Conservation (phyloP, 2,329 filamentous ascomycete species). For the Bipolaris cookei region DNA sequence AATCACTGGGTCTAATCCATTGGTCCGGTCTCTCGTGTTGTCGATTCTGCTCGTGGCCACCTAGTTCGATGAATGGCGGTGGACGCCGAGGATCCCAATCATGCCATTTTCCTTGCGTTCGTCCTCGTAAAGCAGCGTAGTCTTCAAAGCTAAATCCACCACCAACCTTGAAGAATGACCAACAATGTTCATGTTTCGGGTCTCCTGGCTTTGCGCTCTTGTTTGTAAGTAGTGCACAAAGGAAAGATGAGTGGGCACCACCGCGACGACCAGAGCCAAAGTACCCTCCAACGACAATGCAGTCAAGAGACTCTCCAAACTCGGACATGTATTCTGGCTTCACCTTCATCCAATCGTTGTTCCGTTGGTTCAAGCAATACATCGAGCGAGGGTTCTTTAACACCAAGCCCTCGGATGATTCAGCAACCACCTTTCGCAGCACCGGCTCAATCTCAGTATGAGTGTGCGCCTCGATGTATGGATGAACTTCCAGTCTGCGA, state of each 20-base stretch:
- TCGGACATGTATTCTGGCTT: constrained; percentile 99
- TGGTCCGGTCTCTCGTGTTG: constrained; percentile 84
- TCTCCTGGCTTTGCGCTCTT: constrained; percentile 66
- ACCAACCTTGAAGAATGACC: constrained; percentile 98
- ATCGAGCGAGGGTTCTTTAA: constrained; percentile 89
- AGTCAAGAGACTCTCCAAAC: constrained; percentile 91
- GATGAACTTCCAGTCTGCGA: constrained; percentile 82
- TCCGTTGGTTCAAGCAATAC: constrained; percentile 86
- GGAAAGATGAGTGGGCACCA: constrained; percentile 80
- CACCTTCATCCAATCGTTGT: constrained; percentile 97
- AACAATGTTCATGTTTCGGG: constrained; percentile 73
- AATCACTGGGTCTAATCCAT: constrained; percentile 91
- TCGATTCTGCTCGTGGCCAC: constrained; percentile 67
- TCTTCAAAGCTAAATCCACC: constrained; percentile 87
- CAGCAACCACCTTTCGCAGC: constrained; percentile 81
- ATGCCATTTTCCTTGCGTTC: constrained; percentile 89
- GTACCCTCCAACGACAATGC: constrained; percentile 88
- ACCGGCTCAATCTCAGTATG: constrained; percentile 77
- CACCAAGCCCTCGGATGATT: constrained; percentile 87
- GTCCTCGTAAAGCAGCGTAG: constrained; percentile 80
- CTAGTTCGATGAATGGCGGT: constrained; percentile 81
- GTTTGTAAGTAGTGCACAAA: constrained; percentile 85
- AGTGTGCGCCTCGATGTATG: constrained; percentile 69
- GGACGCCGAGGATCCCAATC: constrained; percentile 81
- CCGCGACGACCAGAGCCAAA: constrained; percentile 87